Conservation (phyloP, 1,139 yeast species). For the Protomyces macrosporus region DNA sequence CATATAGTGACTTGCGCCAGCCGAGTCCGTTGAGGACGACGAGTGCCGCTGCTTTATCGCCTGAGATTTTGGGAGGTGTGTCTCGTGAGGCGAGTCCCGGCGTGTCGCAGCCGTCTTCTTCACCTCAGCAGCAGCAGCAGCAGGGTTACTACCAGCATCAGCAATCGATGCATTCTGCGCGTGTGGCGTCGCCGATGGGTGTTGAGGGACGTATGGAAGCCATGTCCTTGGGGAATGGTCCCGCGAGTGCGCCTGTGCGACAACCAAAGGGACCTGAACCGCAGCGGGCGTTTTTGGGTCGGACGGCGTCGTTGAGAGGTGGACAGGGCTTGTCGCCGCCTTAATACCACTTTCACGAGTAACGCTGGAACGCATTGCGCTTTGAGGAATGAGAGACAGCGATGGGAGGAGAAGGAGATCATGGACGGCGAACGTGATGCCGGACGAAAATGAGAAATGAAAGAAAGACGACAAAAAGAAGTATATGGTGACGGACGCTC, state of each 20-base stretch:
- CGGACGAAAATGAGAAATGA: neutral
- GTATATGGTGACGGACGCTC: neutral
- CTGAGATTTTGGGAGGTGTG: neutral
- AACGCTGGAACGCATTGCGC: neutral
- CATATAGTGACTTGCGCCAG: conserved; percentile 10
- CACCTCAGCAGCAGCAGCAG: too few species aligned
- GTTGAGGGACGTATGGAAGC: conserved; percentile 4
- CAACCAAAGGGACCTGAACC: conserved; percentile 25
- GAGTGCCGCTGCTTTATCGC: neutral
- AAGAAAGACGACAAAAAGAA: neutral
- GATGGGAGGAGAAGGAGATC: neutral
- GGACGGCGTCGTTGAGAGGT: neutral
- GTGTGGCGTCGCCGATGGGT: neutral
- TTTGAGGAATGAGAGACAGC: neutral
- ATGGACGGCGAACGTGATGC: neutral
- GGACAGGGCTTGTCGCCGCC: too few species aligned
- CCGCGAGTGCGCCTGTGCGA: conserved; percentile 8
- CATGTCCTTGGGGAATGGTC: neutral
- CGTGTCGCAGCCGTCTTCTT: neutral
- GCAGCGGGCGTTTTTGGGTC: conserved; percentile 10
- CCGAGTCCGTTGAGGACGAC: conserved; percentile 16
- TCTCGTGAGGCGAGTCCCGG: neutral
- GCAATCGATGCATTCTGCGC: neutral
- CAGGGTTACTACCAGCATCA: neutral
- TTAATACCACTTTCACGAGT: too few species aligned